Evolutionary conservation across 768 basidiomycete species (phyloP), one percentile per base, ranked within the genome.

Genomic region (Sporobolomyces roseus): DNA sequence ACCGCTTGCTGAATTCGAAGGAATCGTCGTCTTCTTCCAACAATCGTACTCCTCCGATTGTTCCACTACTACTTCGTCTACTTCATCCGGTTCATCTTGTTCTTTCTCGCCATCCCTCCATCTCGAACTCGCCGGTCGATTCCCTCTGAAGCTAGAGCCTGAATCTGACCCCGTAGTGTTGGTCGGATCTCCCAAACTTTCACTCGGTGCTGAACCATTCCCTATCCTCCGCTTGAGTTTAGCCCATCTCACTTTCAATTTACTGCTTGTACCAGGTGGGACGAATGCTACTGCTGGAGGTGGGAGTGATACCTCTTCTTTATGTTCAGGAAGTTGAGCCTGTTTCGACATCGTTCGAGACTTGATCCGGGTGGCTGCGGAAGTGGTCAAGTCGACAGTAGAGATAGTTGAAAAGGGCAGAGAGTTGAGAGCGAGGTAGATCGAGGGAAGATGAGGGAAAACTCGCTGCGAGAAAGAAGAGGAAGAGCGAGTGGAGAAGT

Each of bases 21-120:
- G 78, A 48, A 81, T 77, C 27, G 83, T 83, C 59, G 81, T 85
- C 76, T 82, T 43, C 14, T 84, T 63, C 63, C 74, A 69, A 27
- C 65, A 66, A 43, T 67, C 67, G 64, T 68, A 60, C 17, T 74
- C 63, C 27, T 55, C 88, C 36, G 82, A 79, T 53, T 88, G 83
- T 77, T 90, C 88, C 21, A 90, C 88, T 29, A 90, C 85, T 27
- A 89, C 84, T 79, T 88, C 84, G 77, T 90, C 84, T 4, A 72
- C 59, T 35, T 65, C 62, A 32, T 65, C 63, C 25, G 35, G 38
- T 29, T 52, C 60, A 23, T 59, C 63, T 1, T 66, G 52, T 41
- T 50, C 29, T 55, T 54, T 52, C 12, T 59, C 60, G 3, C 17
- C 12, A 80, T 83, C 72, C 30, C 35, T 60, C 58, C 58, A 60